These are phyloP conservation scores for Paecilomyces sp. DNA, from an alignment of 2,329 filamentous ascomycete species.

Conservation along the genomic window DNA sequence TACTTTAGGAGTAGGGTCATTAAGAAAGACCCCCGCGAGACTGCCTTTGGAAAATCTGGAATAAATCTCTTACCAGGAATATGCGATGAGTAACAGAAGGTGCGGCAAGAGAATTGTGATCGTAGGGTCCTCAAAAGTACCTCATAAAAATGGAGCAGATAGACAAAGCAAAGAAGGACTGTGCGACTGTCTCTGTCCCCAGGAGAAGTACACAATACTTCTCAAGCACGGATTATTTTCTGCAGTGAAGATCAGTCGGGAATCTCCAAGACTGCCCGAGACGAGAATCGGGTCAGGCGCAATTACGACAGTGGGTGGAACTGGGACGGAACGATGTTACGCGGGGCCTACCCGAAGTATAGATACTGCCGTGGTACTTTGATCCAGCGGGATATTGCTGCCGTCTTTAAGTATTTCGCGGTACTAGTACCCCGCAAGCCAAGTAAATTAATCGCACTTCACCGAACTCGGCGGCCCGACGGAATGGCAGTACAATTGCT, in stretches of 20 bases:
- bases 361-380: neutral
- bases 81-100: neutral
- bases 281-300: neutral
- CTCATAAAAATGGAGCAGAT: neutral
- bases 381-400: neutral
- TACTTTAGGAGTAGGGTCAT: neutral
- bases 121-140: neutral
- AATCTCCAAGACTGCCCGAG: neutral
- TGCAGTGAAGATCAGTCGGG: neutral
- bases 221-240: neutral
- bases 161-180: neutral
- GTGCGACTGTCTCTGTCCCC: neutral
- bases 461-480: neutral
- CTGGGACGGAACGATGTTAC: neutral
- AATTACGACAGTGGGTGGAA: neutral
- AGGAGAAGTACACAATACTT: neutral
- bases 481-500: too few species aligned
- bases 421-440: neutral
- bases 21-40: neutral
- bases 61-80: neutral
- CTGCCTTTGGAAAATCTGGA: neutral
- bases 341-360: neutral
- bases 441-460: neutral
- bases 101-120: neutral
- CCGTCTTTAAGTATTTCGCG: neutral